A percentile compares a stretch with the other conserved stretches of the same genome.
Evolutionary conservation across 176 grass and related monocot genomes (phyloP).

Genomic region (Alopecurus myosuroides): DNA sequence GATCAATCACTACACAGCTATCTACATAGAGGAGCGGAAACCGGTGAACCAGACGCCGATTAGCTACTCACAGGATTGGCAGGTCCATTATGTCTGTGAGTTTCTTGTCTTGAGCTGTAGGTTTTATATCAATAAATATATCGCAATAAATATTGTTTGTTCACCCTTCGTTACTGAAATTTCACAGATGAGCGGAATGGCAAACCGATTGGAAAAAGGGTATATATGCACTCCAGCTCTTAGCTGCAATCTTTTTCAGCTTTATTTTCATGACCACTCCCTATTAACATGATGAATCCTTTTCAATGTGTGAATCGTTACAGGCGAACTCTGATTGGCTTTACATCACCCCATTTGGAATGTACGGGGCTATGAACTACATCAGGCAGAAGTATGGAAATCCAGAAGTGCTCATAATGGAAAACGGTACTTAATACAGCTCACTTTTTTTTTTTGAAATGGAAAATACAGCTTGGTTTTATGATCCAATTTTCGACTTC

Average conservation of each 20-base stretch:
- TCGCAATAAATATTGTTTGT: not conserved
- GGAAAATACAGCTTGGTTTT: no score
- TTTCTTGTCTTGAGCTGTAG: not conserved
- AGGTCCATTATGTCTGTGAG: slow-evolving; percentile 17
- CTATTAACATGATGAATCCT: not conserved
- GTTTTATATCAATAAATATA: not conserved
- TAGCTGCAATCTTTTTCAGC: not conserved
- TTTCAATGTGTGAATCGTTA: not conserved
- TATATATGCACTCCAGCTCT: slow-evolving; percentile 14
- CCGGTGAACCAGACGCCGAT: slow-evolving; percentile 25
- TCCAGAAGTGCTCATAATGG: slow-evolving; percentile 52
- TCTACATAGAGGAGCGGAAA: slow-evolving; percentile 45
- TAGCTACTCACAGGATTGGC: slow-evolving; percentile 73
- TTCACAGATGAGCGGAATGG: slow-evolving; percentile 51
- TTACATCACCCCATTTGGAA: slow-evolving; percentile 67
- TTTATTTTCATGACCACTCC: not conserved
- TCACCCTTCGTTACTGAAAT: not conserved
- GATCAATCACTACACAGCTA: slow-evolving; percentile 79
- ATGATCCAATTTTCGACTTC: not conserved
- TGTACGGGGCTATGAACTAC: slow-evolving; percentile 76
- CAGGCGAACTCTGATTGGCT: slow-evolving; percentile 81
- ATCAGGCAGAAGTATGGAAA: slow-evolving; percentile 71
- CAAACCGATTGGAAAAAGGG: slow-evolving; percentile 57
- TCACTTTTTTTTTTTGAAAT: not conserved
- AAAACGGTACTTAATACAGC: slow-evolving; percentile 56